phyloP scores from a whole-genome alignment of 345 rosid genomes.

The Clarkia xantiana region DNA sequence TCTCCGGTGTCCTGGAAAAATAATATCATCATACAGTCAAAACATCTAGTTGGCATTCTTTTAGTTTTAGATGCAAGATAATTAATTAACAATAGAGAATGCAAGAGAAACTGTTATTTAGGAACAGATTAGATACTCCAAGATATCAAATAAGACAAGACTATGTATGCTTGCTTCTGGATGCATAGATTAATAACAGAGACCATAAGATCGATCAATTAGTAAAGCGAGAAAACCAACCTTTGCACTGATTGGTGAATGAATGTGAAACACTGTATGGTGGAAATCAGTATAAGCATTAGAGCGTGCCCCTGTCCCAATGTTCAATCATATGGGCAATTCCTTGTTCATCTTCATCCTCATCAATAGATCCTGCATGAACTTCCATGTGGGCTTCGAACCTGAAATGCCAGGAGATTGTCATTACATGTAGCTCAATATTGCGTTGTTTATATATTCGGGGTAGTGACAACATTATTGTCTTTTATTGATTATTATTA shows the following conservation, averaged over 20 bases:
- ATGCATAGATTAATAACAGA: too few species aligned
- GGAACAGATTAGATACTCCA: conserved; percentile 1
- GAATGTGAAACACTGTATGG: conserved; percentile 97
- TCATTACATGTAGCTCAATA: conserved; percentile 2
- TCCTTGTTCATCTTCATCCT: conserved; percentile 99
- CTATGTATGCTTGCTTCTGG: too few species aligned
- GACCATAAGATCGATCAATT: too few species aligned
- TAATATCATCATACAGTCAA: conserved; percentile 11
- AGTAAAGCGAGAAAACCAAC: conserved; percentile 20
- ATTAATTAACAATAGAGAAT: background rate
- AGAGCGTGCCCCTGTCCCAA: conserved; percentile 94
- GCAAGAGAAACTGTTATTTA: background rate
- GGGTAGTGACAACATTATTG: too few species aligned
- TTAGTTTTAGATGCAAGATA: background rate
- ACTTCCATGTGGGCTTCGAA: conserved; percentile 99
- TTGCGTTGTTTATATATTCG: background rate
- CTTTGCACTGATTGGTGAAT: conserved; percentile 85
- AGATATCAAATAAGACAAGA: background rate
- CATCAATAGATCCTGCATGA: conserved; percentile 94
- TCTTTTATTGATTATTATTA: too few species aligned
- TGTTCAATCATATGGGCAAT: conserved; percentile 99
- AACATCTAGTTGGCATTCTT: conserved; percentile 2
- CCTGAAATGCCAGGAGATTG: conserved; percentile 31
- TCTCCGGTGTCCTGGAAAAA: conserved; percentile 64
- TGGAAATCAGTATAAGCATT: conserved; percentile 99